These are phyloP conservation scores for Buddleja alternifolia DNA, from an alignment of 257 asterid species.

Conservation along the genomic window DNA sequence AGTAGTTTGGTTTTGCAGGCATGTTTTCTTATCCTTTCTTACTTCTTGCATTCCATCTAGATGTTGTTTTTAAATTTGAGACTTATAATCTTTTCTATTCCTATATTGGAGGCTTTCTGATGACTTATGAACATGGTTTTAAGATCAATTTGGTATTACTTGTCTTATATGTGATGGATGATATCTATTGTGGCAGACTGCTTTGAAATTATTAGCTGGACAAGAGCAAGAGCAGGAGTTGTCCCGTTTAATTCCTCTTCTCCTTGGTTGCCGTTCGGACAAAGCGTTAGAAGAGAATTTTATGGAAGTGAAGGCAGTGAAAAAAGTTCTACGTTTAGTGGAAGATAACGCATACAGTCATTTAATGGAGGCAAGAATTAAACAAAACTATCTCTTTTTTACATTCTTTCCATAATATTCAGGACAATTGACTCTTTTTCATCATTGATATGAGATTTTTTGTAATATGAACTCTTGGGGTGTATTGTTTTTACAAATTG, in stretches of 20 bases:
- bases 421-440: conserved; percentile 1
- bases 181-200: conserved; percentile 62
- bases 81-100: too few species aligned
- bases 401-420: background rate
- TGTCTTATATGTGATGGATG: conserved; percentile 22
- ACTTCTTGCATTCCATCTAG: conserved; percentile 13
- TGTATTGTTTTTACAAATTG: conserved; percentile 1
- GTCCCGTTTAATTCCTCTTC: conserved; percentile 55
- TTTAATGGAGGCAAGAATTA: conserved; percentile 84
- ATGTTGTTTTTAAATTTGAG: too few species aligned
- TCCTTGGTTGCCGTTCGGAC: conserved; percentile 65
- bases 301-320: conserved; percentile 39
- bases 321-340: conserved; percentile 51
- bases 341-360: conserved; percentile 88
- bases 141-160: background rate
- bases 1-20: conserved; percentile 97
- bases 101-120: background rate
- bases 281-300: conserved; percentile 45
- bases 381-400: background rate
- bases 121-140: background rate
- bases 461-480: conserved; percentile 2
- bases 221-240: conserved; percentile 66
- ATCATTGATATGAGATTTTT: background rate
- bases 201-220: conserved; percentile 74
- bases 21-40: conserved; percentile 31